Percentiles rank a stretch among this genome's conserved stretches.
Conservation (phyloP, 768 basidiomycete genomes). For the Phaeolepiota aurea region DNA sequence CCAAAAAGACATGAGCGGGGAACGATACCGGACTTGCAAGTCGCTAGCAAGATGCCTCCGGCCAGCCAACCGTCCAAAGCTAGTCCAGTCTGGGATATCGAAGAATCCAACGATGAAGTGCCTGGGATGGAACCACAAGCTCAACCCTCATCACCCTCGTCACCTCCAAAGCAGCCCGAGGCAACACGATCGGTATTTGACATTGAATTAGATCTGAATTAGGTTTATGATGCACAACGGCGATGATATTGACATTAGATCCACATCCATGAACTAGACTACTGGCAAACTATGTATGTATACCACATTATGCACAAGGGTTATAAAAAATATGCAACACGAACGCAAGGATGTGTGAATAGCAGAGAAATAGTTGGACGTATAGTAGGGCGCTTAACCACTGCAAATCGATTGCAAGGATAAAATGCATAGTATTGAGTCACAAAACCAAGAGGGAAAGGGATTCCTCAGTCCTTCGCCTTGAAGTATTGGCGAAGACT, state of each 20-base stretch:
- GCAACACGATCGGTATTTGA: constrained; percentile 19
- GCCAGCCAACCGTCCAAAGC: constrained; percentile 23
- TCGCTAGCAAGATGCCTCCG: no score
- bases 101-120: constrained; percentile 14
- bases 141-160: no score
- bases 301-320: not conserved
- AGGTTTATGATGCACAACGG: not conserved
- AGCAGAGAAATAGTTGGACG: constrained; percentile 4
- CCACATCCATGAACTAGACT: no score
- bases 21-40: no score
- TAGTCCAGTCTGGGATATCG: constrained; percentile 72
- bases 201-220: constrained; percentile 41
- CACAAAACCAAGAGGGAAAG: not conserved
- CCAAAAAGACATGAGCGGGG: no score
- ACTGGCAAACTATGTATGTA: not conserved
- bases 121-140: constrained; percentile 7
- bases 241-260: not conserved
- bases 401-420: constrained; percentile 2
- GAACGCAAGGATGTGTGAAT: constrained; percentile 8
- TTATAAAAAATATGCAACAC: constrained; percentile 4
- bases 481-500: constrained; percentile 13
- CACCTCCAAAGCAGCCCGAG: constrained; percentile 11
- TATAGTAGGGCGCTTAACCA: no score
- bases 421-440: not conserved
- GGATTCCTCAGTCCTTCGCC: constrained; percentile 7